Percentiles rank a stretch among this genome's conserved stretches.
Evolutionary conservation across 345 rosid species (phyloP).

Genomic region (Gossypium sturtianum): DNA sequence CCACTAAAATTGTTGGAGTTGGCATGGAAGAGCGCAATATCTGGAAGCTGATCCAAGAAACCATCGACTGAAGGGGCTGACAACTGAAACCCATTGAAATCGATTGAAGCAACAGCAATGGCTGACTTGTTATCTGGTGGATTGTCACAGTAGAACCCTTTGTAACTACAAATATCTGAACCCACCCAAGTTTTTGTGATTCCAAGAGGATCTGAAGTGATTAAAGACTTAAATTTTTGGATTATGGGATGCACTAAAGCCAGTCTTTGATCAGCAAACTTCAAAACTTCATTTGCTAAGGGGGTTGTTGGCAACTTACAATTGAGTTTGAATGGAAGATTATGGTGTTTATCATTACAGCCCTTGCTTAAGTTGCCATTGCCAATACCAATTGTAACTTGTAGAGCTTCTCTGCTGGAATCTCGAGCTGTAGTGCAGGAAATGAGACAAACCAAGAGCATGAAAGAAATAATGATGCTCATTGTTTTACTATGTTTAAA

Average conservation of each 20-base stretch:
- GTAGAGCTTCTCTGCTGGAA: background rate
- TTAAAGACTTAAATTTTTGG: constrained; percentile 62
- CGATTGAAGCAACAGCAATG: constrained; percentile 64
- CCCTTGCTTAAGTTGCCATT: constrained; percentile 1
- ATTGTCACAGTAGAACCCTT: constrained; percentile 71
- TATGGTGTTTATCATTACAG: constrained; percentile 1
- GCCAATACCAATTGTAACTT: background rate
- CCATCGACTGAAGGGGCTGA: constrained; percentile 68
- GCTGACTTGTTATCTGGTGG: constrained; percentile 85
- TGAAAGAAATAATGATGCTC: background rate
- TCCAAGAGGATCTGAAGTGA: constrained; percentile 63
- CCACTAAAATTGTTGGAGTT: constrained; percentile 80
- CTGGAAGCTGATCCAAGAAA: constrained; percentile 68
- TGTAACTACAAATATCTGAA: constrained; percentile 66
- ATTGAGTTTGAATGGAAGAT: background rate
- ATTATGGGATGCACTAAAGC: constrained; percentile 64
- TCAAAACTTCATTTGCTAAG: constrained; percentile 15
- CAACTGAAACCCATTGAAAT: constrained; percentile 83
- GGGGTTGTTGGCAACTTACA: constrained; percentile 18
- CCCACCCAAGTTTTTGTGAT: constrained; percentile 73
- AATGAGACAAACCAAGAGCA: constrained; percentile 7
- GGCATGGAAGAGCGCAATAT: constrained; percentile 77
- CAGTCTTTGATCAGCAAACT: constrained; percentile 62
- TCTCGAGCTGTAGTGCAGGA: background rate
- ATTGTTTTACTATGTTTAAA: background rate